Base-by-base conservation (phyloP, 345 rosid genomes). In the Eucalyptus polyanthemos region DNA sequence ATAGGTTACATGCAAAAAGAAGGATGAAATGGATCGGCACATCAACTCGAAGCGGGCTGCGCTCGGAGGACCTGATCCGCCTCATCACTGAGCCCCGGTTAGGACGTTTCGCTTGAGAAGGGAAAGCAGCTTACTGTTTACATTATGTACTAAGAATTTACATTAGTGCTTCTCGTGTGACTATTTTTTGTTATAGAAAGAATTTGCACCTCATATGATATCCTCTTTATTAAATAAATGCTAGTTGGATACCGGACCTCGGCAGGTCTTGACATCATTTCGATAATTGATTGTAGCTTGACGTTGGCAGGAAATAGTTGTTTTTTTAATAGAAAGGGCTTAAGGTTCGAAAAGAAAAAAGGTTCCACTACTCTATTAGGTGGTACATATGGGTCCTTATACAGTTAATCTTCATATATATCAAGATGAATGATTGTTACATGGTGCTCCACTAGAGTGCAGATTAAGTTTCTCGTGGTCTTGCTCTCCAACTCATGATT, bases 11-110 rank as follows among this genome's bases (percentile, higher is more conserved):
- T 54, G 54, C 87, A 47, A 37, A 45, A 85, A 58, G 86, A 91
- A 87, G 11, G 49, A 86, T 76, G 86, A 87, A 6, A 81, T 88
- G 65, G 91, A 89, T 4, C 53, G 45, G 88, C 90, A 49, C 60
- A 88, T 45, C 37, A 86, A 87, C 45, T 83, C 81, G 40, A 89
- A 88, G 31, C 83, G 91, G 34, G 50, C 69, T 15, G 88, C 88
- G 14, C 88, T 89, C 5, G 89, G 91, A 11, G 91, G 91, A 34
- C 91, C 91, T 37, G 86, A 90, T 85, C 91, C 91, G 16, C 89
- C 42, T 8, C 91, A 88, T 29, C 91, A 65, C 31, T 88, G 69
- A 86, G 44, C 85, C 47, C 27, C 6, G 16, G 24, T 45, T 58
- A 10, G 47, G 47, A 40, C 25, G 83, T 40, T 40, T 44, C 15